phyloP scores from a whole-genome alignment of 768 basidiomycete species.

The Crucibulum laeve region DNA sequence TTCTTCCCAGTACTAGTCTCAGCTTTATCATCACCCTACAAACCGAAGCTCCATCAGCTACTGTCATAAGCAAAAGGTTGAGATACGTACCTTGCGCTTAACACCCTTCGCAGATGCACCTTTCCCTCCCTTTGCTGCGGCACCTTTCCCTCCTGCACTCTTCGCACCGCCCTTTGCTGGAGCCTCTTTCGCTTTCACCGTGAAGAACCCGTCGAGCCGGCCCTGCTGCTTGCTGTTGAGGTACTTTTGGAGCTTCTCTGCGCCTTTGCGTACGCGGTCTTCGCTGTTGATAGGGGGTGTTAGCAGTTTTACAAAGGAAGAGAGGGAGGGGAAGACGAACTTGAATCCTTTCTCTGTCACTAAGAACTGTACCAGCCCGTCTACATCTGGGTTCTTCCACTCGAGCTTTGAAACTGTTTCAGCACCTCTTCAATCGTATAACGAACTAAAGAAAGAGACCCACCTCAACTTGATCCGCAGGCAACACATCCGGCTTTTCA shows the following conservation, averaged over 20 bases:
- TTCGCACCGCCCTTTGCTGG: constrained; percentile 18
- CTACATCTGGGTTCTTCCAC: constrained; percentile 91
- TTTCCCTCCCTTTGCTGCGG: constrained; percentile 22
- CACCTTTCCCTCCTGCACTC: constrained; percentile 29
- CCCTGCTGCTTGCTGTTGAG: constrained; percentile 93
- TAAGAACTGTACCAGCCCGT: constrained; percentile 90
- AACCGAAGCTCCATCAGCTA: constrained; percentile 3
- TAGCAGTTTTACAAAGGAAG: background rate
- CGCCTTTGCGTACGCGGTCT: constrained; percentile 93
- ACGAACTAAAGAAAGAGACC: background rate
- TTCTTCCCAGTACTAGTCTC: constrained; percentile 35
- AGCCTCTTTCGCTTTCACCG: constrained; percentile 59
- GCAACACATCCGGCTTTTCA: constrained; percentile 82
- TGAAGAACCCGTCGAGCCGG: constrained; percentile 93
- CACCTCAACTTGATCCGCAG: constrained; percentile 84
- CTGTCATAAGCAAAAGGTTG: background rate
- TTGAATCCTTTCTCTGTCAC: constrained; percentile 97
- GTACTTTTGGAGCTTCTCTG: constrained; percentile 86
- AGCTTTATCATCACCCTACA: constrained; percentile 35
- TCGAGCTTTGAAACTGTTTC: constrained; percentile 56
- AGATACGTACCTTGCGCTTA: constrained; percentile 8
- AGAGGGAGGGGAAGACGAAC: constrained; percentile 39
- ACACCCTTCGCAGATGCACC: constrained; percentile 17
- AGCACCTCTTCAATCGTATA: background rate
- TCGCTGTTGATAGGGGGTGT: constrained; percentile 50